Conservation (phyloP, 768 basidiomycete genomes). For the Tulasnella sp. region DNA sequence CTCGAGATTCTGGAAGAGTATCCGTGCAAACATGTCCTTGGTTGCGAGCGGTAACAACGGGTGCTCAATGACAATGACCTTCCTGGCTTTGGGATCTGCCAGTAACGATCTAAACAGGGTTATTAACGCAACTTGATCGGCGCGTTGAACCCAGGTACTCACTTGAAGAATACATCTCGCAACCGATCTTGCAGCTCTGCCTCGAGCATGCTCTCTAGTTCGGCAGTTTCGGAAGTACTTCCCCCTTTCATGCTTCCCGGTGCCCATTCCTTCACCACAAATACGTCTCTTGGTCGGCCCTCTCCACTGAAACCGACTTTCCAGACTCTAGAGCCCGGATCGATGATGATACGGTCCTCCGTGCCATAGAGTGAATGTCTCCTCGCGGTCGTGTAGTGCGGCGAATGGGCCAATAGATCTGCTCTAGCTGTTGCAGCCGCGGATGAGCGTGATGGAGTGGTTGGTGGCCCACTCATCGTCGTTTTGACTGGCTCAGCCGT, state of each 20-base stretch:
- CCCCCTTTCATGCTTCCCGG: conserved; percentile 1
- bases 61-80: conserved; percentile 87
- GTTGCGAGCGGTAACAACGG: conserved; percentile 76
- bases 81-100: conserved; percentile 90
- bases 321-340: conserved; percentile 90
- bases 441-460: conserved; percentile 11
- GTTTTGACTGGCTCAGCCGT: neutral
- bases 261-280: conserved; percentile 41
- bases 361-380: conserved; percentile 93
- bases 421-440: conserved; percentile 5
- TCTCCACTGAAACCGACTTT: conserved; percentile 98
- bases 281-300: conserved; percentile 80
- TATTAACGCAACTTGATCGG: neutral
- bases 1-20: conserved; percentile 84
- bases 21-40: conserved; percentile 77
- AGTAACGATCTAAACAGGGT: conserved; percentile 59
- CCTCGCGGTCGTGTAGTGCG: conserved; percentile 74
- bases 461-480: conserved; percentile 10
- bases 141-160: conserved; percentile 26
- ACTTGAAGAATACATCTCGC: conserved; percentile 79
- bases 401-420: conserved; percentile 35
- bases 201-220: conserved; percentile 65
- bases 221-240: conserved; percentile 47
- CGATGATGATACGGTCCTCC: conserved; percentile 90
- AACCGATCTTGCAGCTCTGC: conserved; percentile 57